Percentiles rank a stretch among this genome's conserved stretches.
Evolutionary conservation across 805 yeast genomes (phyloP).

Genomic region (Nakazawaea peltata): DNA sequence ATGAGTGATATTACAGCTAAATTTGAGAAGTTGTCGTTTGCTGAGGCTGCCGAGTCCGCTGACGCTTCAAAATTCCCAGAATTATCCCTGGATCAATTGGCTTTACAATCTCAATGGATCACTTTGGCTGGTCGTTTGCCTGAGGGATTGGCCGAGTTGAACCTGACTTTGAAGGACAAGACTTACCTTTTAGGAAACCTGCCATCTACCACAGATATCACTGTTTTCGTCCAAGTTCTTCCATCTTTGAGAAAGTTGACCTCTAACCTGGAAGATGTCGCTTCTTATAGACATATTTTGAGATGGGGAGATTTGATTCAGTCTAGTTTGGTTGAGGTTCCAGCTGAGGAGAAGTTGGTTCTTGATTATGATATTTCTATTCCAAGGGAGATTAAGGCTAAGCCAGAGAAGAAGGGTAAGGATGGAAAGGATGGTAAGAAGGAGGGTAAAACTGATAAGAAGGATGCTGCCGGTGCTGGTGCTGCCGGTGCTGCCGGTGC

Average conservation of each 20-base stretch:
- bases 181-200: conserved; percentile 66
- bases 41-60: conserved; percentile 16
- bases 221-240: conserved; percentile 57
- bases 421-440: conserved; percentile 13
- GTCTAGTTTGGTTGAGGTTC: conserved; percentile 48
- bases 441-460: conserved; percentile 15
- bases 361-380: conserved; percentile 55
- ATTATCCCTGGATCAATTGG: conserved; percentile 32
- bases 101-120: conserved; percentile 71
- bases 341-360: conserved; percentile 42
- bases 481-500: conserved; percentile 12
- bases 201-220: conserved; percentile 65
- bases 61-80: conserved; percentile 19
- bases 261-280: conserved; percentile 39
- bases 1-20: conserved; percentile 23
- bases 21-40: conserved; percentile 21
- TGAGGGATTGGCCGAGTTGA: conserved; percentile 47
- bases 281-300: conserved; percentile 69
- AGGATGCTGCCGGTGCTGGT: conserved; percentile 3
- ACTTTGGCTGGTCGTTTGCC: conserved; percentile 63
- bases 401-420: conserved; percentile 20
- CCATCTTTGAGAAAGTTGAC: conserved; percentile 54
- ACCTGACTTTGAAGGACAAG: conserved; percentile 56
- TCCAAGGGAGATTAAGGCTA: conserved; percentile 38
- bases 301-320: conserved; percentile 93